Base-by-base conservation (phyloP, 768 basidiomycete genomes). In the Tephrocybe sp. region DNA sequence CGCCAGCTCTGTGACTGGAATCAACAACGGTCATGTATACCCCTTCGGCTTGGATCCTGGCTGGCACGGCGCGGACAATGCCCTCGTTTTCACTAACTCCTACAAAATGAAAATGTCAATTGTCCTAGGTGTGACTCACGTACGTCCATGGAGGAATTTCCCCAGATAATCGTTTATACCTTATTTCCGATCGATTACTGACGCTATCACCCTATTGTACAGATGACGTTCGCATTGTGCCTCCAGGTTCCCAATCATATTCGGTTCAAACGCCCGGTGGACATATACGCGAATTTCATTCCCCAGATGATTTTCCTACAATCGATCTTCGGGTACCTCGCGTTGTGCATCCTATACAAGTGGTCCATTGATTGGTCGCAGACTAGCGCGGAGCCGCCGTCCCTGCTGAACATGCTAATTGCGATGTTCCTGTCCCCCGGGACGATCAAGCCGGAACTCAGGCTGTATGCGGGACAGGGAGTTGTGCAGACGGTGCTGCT, bases 101-200 rank as follows among this genome's bases (percentile, higher is more conserved):
- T 96, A 96, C 77, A 99, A 98, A 85, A 99, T 99, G 97, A 98
- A 99, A 76, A 93, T 98, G 93, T 90, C 93, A 18, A 86, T 99
- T 63, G 83, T 98, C 30, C 70, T 99, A 47, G 97, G 97, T 67
- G 95, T 99, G 58, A 89, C 90, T 53, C 96, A 99, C 68, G 96
- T 98, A 73, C 60, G 85, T 72, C 45, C 42, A 32, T 39, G 38
- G 38, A 17, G 38, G 18, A 25, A 49, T 17, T 18, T 56, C 37
- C 17, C 46, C 48, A 36, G 45, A 32, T 50, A 50, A 52, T 32
- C 36, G 32, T 8, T 45, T n/a, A n/a, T n/a, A n/a, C n/a, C n/a
- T n/a, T n/a, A n/a, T n/a, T n/a, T 10, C 8, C 3, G 30, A 45
- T 45, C 32, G 20, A 46, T 30, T 42, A 17, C 14, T 45, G 18